Base-by-base conservation (phyloP, 2,329 filamentous ascomycete genomes). In the Penicillium griseofulvum region DNA sequence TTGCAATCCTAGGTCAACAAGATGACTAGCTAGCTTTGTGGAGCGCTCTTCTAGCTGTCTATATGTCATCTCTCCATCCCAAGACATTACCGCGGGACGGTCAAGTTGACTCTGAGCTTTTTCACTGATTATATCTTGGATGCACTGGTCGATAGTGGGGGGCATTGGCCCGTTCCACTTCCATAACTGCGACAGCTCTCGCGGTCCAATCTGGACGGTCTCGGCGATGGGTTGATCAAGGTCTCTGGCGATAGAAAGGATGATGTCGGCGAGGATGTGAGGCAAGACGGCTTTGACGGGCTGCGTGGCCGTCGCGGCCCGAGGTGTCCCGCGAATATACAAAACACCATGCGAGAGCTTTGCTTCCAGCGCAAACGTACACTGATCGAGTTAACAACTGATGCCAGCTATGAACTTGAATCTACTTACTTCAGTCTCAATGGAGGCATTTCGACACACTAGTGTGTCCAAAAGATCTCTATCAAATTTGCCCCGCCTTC, bases 1-100 rank as follows among this genome's bases (percentile, higher is more conserved):
- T 22, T 63, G 59, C 33, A 71, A 49, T 43, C 68, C 66, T 22
- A 67, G 61, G 2, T 62, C 63, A 4, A 59, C 62, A n/a, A 70
- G 53, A 29, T 67, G 63, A 24, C 61, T 64, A 17, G 64, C 59
- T 44, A 46, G 57, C 52, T 17, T 65, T 62, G 37, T 71, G 65
- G 29, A 66, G 61, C 72, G 65, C 5, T 52, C 62, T 3, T 58
- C 56, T 3, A 58, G 44, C 41, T 53, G 36, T 12, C 29, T 17
- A 28, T 57, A 59, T 2, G 46, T 54, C 36, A 59, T 39, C 5
- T 28, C 36, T 16, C 54, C 54, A 26, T 59, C 57, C 54, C 54
- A 59, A 14, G 57, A 44, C 10, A 34, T 22, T 6, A 59, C 55
- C 9, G 57, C 54, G 10, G 39, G 49, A 33, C 41, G 41, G 8